Base-by-base conservation (phyloP, 352 stramenopile species). In the Pythium rhizo-oryzae region DNA sequence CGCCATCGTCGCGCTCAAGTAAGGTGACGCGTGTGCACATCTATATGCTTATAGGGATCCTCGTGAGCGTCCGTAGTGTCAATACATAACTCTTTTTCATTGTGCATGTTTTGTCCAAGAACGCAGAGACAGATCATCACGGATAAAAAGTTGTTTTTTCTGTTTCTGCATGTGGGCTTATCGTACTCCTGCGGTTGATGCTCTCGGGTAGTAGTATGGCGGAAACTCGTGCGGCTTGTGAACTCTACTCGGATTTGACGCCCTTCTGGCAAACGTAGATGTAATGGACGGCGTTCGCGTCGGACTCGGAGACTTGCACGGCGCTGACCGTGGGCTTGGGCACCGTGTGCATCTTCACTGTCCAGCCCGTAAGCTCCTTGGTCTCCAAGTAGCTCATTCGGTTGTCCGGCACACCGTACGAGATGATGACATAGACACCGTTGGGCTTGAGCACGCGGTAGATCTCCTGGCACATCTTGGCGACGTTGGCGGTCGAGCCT, bases 221-320 rank as follows among this genome's bases (percentile, higher is more conserved):
- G 46, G 11, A 11, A 8, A 54, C 24, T 54, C 24, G 25, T 39
- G 12, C 2, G 39, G 39, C 39, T 46, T 46, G 39, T 46, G 12
- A 56, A 24, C 24, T 56, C 50, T 56, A 75, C 53, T 86, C 80
- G 51, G 49, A 43, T 60, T 93, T 92, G 46, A 79, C 69, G 37
- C 84, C 85, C 78, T 98, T 98, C 70, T 97, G 82, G 86, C 95
- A 98, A 16, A 98, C 89, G 72, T 98, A 99, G 53, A 99, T 89
- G 89, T 99, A 99, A 75, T 99, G 96, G 60, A 98, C 95, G 52
- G 84, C 89, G 63, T 97, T 98, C 25, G 93, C 93, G 68, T 99
- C 95, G 11, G 91, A 89, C 53, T 96, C 96, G n/a, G 91, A 90
- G 54, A 98, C 89, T 35, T 97, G 92, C 56, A 96, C 90, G 24